Percentiles rank a stretch among this genome's conserved stretches.
phyloP scores from a whole-genome alignment of 768 basidiomycete genomes.

The Lyophyllum atratum region DNA sequence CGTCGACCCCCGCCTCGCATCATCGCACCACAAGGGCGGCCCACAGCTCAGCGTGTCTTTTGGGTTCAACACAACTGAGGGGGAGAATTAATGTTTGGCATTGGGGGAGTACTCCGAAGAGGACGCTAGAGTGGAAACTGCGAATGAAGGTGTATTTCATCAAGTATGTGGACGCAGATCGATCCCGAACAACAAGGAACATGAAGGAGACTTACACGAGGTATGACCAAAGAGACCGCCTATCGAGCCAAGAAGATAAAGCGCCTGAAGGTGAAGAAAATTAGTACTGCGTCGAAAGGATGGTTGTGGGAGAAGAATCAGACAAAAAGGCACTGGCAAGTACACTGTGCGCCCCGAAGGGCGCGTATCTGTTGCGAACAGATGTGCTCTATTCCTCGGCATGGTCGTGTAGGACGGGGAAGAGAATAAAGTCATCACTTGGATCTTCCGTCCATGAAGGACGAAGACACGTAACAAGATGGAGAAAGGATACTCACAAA shows the following conservation, averaged over 20 bases:
- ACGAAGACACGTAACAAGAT: neutral
- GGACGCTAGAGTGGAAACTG: conserved; percentile 85
- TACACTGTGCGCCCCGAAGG: conserved; percentile 65
- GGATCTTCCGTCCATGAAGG: neutral
- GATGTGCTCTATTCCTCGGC: conserved; percentile 78
- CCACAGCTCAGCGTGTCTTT: conserved; percentile 59
- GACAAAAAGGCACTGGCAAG: conserved; percentile 91
- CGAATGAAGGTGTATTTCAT: conserved; percentile 77
- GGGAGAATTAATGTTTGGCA: conserved; percentile 71
- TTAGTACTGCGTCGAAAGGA: neutral
- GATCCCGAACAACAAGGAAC: neutral
- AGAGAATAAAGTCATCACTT: conserved; percentile 78
- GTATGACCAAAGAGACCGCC: no score
- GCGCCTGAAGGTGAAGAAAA: neutral
- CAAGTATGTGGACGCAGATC: conserved; percentile 26
- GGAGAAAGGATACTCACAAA: conserved; percentile 1
- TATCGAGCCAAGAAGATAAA: conserved; percentile 5
- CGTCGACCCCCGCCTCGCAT: conserved; percentile 71
- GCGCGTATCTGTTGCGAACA: conserved; percentile 76
- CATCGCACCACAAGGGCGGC: conserved; percentile 72
- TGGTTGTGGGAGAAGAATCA: conserved; percentile 41
- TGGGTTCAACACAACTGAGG: conserved; percentile 72
- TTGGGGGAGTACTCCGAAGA: conserved; percentile 74
- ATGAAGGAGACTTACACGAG: no score
- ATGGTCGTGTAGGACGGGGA: conserved; percentile 92